phyloP scores from a whole-genome alignment of 257 asterid species.

The Solanum arcanum region DNA sequence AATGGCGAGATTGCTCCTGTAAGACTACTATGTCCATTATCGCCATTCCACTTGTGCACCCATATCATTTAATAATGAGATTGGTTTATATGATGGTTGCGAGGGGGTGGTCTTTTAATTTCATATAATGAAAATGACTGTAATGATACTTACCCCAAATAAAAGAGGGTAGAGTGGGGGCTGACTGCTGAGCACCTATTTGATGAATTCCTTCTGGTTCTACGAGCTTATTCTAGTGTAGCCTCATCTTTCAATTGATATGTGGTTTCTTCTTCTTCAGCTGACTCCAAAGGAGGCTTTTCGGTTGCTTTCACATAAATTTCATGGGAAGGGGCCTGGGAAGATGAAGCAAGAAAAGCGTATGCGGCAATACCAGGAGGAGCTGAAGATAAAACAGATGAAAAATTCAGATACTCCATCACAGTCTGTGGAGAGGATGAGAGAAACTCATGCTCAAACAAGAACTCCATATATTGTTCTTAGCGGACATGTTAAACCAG shows the following conservation, averaged over 20 bases:
- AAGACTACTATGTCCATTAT: background rate
- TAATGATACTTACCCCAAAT: background rate
- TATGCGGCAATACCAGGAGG: constrained; percentile 82
- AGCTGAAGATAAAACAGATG: constrained; percentile 88
- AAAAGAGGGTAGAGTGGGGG: background rate
- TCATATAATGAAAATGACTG: background rate
- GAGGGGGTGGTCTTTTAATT: background rate
- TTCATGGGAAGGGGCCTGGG: constrained; percentile 98
- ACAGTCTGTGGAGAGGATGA: constrained; percentile 80
- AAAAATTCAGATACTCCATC: constrained; percentile 91
- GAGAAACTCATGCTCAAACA: constrained; percentile 69
- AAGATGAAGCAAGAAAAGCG: constrained; percentile 93
- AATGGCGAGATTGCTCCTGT: background rate
- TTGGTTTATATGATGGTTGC: background rate
- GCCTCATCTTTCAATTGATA: background rate
- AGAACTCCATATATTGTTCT: constrained; percentile 75
- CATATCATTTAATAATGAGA: background rate
- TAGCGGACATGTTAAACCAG: constrained; percentile 82
- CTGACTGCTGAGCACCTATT: background rate
- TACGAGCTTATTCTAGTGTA: background rate
- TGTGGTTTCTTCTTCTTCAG: constrained; percentile 27
- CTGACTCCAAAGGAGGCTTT: constrained; percentile 93
- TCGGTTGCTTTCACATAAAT: constrained; percentile 79
- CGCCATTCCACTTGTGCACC: background rate
- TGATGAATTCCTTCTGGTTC: background rate